A percentile compares a stretch with the other conserved stretches of the same genome.
These are phyloP conservation scores for Sequoia sempervirens DNA, from an alignment of 75 land plant genomes.

Conservation along the genomic window DNA sequence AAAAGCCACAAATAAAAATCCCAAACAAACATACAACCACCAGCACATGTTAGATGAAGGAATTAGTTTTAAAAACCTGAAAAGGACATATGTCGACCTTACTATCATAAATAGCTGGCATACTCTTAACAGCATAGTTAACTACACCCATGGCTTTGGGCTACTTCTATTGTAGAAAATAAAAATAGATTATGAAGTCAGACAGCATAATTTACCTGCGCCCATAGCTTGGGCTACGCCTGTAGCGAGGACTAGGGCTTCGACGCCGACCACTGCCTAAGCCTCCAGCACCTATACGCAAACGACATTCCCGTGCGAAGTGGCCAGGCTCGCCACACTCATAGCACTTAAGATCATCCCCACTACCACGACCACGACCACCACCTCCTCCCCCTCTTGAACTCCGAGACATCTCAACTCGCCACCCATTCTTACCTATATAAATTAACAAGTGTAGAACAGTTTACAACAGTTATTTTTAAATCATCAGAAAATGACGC, in stretches of 20 bases:
- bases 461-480: neutral
- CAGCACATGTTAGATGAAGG: neutral
- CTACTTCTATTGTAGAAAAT: conserved; percentile 39
- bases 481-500: neutral
- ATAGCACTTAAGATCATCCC: conserved; percentile 89
- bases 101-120: neutral
- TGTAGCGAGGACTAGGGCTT: conserved; percentile 70
- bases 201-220: conserved; percentile 2
- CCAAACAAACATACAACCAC: neutral
- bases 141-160: conserved; percentile 54
- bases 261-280: conserved; percentile 69
- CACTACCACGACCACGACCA: conserved; percentile 67
- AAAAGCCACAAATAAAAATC: neutral
- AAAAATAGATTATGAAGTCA: neutral
- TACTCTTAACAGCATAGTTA: neutral
- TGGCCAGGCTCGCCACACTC: conserved; percentile 99
- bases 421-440: conserved; percentile 95
- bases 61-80: neutral
- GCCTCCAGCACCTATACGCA: conserved; percentile 77
- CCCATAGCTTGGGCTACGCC: conserved; percentile 87
- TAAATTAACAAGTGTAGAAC: neutral
- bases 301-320: conserved; percentile 92
- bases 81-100: neutral
- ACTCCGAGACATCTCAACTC: conserved; percentile 91
- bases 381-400: conserved; percentile 58